These are phyloP conservation scores for Zygosaccharomyces pseudorouxii DNA, from an alignment of 805 yeast genomes.

Conservation along the genomic window DNA sequence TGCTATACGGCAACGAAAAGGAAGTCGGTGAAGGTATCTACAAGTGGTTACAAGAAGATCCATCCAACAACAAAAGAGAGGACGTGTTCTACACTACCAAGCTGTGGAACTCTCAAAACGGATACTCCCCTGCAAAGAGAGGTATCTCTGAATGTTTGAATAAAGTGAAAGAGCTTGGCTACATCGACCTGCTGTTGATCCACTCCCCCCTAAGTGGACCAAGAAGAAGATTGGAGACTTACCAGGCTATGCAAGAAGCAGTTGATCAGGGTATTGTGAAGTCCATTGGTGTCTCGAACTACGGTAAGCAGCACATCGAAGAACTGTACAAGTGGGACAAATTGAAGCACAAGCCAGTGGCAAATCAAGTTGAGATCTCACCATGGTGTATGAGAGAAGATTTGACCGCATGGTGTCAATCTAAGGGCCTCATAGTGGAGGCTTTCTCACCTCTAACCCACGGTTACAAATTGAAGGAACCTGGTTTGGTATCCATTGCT, in stretches of 20 bases:
- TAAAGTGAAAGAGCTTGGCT: conserved; percentile 50
- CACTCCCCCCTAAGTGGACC: conserved; percentile 56
- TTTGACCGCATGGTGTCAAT: conserved; percentile 55
- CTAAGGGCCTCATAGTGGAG: conserved; percentile 55
- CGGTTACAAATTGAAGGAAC: conserved; percentile 54
- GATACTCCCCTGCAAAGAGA: conserved; percentile 49
- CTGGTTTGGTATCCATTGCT: conserved; percentile 47
- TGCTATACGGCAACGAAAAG: conserved; percentile 56
- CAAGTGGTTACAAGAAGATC: conserved; percentile 46
- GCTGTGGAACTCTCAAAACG: conserved; percentile 64
- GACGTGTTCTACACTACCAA: conserved; percentile 66
- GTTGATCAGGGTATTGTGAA: conserved; percentile 53
- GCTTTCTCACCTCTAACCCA: conserved; percentile 78
- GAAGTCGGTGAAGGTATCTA: conserved; percentile 58
- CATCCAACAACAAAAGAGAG: conserved; percentile 42
- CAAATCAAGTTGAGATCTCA: conserved; percentile 78
- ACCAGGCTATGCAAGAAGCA: conserved; percentile 71
- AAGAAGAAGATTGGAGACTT: conserved; percentile 52
- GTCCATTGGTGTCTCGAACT: conserved; percentile 78
- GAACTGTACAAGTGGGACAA: conserved; percentile 57
- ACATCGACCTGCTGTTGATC: conserved; percentile 67
- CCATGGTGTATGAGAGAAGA: conserved; percentile 75
- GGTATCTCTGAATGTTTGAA: conserved; percentile 56
- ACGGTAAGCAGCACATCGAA: conserved; percentile 53
- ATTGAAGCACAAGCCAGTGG: conserved; percentile 55